Evolutionary conservation across 2,329 filamentous ascomycete genomes (phyloP), one percentile per base, ranked within the genome.

Genomic region (Neofusicoccum cordaticola): DNA sequence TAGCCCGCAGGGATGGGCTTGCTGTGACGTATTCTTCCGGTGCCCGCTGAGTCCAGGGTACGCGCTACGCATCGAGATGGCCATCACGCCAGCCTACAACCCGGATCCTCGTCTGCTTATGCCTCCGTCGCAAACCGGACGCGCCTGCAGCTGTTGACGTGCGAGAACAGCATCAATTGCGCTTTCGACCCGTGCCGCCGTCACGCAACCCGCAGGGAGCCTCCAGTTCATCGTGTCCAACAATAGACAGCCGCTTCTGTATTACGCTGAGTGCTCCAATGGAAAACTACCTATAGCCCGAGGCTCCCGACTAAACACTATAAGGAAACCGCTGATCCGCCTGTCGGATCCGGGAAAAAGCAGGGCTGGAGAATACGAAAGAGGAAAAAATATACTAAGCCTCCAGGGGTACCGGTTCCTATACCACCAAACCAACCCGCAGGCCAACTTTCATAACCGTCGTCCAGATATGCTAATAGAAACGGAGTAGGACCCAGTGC

Each of bases 51-150:
- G 11, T 5, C 51, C 4, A 22, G 27, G 51, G 34, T 37, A 39
- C 51, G 34, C 35, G 51, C 7, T 15, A 42, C 19, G 52, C 52
- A 45, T 60, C 44, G 56, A 60, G 44, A 45, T 31, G 7, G 9
- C 22, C 41, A 0, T 31, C 4, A 5, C 13, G 22, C 27, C 39
- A 22, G 39, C 53, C 41, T 17, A 11, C 35, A 44, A 45, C 39
- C 53, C 39, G 53, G 53, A 58, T 58, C 53, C 41, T 45, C 53
- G 39, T 44, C 56, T 60, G 56, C 56, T 60, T 60, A 60, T 60
- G 27, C 39, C 42, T n/a, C 35, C 3, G 22, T 52, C 47, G 22
- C 15, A n/a, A 35, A 34, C 37, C 22, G 37, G 37, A 39, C 11
- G 37, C 37, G 37, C 37, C 37, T 39, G 9, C 37, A 12, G 37